Conservation (phyloP, 352 stramenopile species). For the Phytophthora sp. region DNA sequence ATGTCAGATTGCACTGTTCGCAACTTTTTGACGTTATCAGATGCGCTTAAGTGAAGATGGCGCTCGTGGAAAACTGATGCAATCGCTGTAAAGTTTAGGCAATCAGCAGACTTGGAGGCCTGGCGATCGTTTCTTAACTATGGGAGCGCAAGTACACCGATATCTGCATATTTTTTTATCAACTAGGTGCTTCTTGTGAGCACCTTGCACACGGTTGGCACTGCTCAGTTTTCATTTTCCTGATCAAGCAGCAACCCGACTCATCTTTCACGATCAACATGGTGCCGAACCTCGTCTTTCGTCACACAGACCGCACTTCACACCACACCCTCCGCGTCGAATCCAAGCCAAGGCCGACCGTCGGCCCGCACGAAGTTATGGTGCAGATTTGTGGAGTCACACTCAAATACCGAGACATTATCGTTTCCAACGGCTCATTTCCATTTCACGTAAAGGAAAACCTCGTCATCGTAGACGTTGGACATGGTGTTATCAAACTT, state of each 20-base stretch:
- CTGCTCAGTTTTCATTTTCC: slow-evolving; percentile 12
- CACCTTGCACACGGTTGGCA: background rate
- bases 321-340: slow-evolving; percentile 15
- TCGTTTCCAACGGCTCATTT: slow-evolving; percentile 12
- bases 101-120: too few species aligned
- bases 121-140: too few species aligned
- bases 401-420: slow-evolving; percentile 21
- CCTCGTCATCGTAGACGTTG: slow-evolving; percentile 21
- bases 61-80: background rate
- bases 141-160: background rate
- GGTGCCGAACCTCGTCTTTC: slow-evolving; percentile 15
- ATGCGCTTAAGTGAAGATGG: background rate
- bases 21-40: too few species aligned
- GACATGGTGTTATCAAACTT: slow-evolving; percentile 17
- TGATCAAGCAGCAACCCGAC: background rate
- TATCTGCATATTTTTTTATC: too few species aligned
- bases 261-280: background rate
- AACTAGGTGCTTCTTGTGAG: background rate
- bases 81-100: background rate
- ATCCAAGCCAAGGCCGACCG: slow-evolving; percentile 3
- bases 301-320: slow-evolving; percentile 22
- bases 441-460: slow-evolving; percentile 14
- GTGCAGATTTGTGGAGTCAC: slow-evolving; percentile 22
- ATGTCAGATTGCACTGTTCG: too few species aligned
- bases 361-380: slow-evolving; percentile 11